A percentile compares a stretch with the other conserved stretches of the same genome.
Evolutionary conservation across 805 yeast species (phyloP).

Genomic region (Pichia membranifaciens): DNA sequence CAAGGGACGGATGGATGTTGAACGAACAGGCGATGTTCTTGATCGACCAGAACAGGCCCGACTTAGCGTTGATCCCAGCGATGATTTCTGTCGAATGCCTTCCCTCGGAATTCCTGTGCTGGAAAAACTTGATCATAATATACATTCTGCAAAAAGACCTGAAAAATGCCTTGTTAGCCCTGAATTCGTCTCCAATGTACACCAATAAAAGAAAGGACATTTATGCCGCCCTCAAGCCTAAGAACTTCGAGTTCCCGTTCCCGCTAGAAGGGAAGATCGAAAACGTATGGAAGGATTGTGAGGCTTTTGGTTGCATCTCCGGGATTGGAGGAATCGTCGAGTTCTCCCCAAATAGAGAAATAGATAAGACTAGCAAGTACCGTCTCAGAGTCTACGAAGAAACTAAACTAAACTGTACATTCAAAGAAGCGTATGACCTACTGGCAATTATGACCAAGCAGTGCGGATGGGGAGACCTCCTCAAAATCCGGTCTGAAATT

Average conservation of each 20-base stretch:
- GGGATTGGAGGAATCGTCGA: conserved; percentile 32
- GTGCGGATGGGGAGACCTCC: conserved; percentile 78
- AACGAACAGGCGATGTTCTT: conserved; percentile 62
- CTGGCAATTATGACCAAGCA: conserved; percentile 60
- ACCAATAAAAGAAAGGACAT: conserved; percentile 41
- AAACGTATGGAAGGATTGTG: conserved; percentile 41
- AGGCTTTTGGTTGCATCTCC: conserved; percentile 28
- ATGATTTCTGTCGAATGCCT: conserved; percentile 54
- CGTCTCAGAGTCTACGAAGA: conserved; percentile 46
- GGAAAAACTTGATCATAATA: conserved; percentile 60
- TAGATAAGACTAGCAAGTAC: conserved; percentile 41
- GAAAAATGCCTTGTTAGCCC: conserved; percentile 54
- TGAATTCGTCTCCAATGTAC: conserved; percentile 74
- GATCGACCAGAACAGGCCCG: conserved; percentile 45
- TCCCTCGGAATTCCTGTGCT: conserved; percentile 72
- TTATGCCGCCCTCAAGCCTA: conserved; percentile 38
- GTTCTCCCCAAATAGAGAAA: conserved; percentile 29
- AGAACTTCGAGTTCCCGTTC: conserved; percentile 40
- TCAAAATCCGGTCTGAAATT: conserved; percentile 58
- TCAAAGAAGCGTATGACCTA: conserved; percentile 58
- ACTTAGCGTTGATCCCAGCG: conserved; percentile 55
- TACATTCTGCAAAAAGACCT: conserved; percentile 53
- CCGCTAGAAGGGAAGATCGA: conserved; percentile 51
- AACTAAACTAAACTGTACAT: conserved; percentile 46
- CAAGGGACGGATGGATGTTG: conserved; percentile 55